Conservation (phyloP, 169 alveolate genomes). For the Babesia divergens region DNA sequence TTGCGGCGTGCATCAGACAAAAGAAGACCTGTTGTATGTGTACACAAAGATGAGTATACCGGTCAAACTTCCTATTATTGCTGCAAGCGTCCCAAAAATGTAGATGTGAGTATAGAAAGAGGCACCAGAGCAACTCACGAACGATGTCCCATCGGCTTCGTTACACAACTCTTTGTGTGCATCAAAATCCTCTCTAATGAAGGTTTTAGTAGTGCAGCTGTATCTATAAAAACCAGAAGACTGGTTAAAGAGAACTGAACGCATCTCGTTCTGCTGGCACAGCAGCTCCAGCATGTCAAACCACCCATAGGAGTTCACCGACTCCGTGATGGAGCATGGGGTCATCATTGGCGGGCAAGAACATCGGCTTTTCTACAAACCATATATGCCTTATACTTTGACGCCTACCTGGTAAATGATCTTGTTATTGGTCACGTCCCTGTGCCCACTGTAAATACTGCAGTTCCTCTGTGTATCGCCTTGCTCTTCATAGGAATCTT, state of each 20-base stretch:
- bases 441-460: constrained; percentile 47
- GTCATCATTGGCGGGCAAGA: constrained; percentile 34
- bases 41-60: constrained; percentile 8
- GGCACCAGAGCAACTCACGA: constrained; percentile 50
- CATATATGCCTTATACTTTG: neutral
- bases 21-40: constrained; percentile 19
- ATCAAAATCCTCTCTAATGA: constrained; percentile 60
- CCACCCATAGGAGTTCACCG: constrained; percentile 40
- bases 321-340: constrained; percentile 49
- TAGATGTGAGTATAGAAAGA: neutral
- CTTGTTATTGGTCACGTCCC: constrained; percentile 38
- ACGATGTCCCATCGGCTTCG: constrained; percentile 49
- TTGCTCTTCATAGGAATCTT: constrained; percentile 7
- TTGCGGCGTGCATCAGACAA: neutral
- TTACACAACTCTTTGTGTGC: constrained; percentile 52
- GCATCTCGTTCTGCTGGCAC: constrained; percentile 49
- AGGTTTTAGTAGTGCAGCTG: constrained; percentile 44
- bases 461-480: constrained; percentile 1
- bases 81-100: neutral
- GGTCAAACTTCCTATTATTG: constrained; percentile 4
- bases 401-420: constrained; percentile 45
- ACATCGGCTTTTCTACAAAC: constrained; percentile 43
- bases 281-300: constrained; percentile 21
- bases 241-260: constrained; percentile 45
- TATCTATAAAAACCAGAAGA: constrained; percentile 34